Conservation (phyloP, 2,329 filamentous ascomycete species). For the Aspergillus sp. region DNA sequence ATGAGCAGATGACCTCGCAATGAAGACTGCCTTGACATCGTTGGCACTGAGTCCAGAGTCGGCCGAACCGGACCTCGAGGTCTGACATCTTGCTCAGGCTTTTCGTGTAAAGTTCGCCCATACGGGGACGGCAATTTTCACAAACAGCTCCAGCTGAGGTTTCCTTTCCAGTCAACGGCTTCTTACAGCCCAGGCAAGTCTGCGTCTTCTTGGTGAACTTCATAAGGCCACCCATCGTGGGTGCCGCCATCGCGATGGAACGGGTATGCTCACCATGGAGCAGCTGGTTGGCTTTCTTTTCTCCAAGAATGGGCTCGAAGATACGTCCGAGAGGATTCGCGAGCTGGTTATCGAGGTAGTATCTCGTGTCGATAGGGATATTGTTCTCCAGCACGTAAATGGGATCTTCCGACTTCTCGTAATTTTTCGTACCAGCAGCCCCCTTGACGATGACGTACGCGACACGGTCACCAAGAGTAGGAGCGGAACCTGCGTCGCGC, state of each 20-base stretch:
- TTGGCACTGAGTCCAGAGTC: slow-evolving; percentile 98
- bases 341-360: slow-evolving; percentile 98
- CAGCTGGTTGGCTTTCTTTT: slow-evolving; percentile 84
- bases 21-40: slow-evolving; percentile 97
- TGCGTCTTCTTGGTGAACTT: slow-evolving; percentile 98
- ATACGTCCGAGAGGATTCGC: slow-evolving; percentile 93
- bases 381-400: slow-evolving; percentile 98
- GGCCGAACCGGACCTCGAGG: slow-evolving; percentile 87
- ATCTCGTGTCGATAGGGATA: slow-evolving; percentile 95
- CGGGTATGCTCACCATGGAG: slow-evolving; percentile 93
- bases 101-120: slow-evolving; percentile 93
- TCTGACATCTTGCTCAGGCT: slow-evolving; percentile 87
- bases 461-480: slow-evolving; percentile 89
- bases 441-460: slow-evolving; percentile 98
- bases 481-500: slow-evolving; percentile 91
- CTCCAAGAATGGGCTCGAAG: slow-evolving; percentile 95
- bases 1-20: slow-evolving; percentile 96
- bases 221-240: slow-evolving; percentile 91
- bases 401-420: slow-evolving; percentile 95
- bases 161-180: slow-evolving; percentile 78
- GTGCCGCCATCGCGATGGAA: slow-evolving; percentile 89
- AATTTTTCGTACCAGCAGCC: slow-evolving; percentile 86
- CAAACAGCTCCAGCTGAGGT: slow-evolving; percentile 88
- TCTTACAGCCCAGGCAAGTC: slow-evolving; percentile 99
- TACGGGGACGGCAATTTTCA: slow-evolving; percentile 77